Percentiles rank a stretch among this genome's conserved stretches.
phyloP scores from a whole-genome alignment of 2,329 filamentous ascomycete species.

The Onygenales sp. region DNA sequence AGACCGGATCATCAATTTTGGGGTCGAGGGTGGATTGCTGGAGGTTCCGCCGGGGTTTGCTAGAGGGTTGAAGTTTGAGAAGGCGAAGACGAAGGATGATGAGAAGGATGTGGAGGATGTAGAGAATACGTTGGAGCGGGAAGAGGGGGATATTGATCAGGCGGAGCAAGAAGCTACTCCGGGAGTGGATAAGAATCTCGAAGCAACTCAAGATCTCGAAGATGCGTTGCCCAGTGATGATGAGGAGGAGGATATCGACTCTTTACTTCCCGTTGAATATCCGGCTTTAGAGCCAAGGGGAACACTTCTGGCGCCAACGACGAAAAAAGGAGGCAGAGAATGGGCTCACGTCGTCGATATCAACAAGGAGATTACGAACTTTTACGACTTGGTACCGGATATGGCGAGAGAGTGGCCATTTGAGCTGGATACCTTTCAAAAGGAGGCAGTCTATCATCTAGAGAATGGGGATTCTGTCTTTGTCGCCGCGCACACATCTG shows the following conservation, averaged over 20 bases:
- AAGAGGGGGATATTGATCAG: constrained; percentile 31
- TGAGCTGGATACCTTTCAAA: constrained; percentile 95
- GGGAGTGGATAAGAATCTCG: constrained; percentile 24
- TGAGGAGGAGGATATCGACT: constrained; percentile 60
- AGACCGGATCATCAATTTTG: constrained; percentile 79
- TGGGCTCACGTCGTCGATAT: constrained; percentile 99
- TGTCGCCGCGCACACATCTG: constrained; percentile 93
- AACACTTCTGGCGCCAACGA: constrained; percentile 60
- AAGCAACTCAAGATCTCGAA: constrained; percentile 13
- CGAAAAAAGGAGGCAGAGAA: constrained; percentile 68
- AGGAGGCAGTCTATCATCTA: constrained; percentile 94
- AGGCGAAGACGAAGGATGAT: constrained; percentile 49
- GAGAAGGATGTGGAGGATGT: constrained; percentile 62
- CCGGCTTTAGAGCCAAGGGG: constrained; percentile 79
- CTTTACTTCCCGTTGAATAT: constrained; percentile 83
- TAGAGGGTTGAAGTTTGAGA: constrained; percentile 64
- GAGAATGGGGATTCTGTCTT: constrained; percentile 97
- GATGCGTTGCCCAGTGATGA: constrained; percentile 24
- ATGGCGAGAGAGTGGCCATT: constrained; percentile 97
- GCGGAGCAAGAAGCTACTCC: constrained; percentile 38
- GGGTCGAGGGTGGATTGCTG: constrained; percentile 65
- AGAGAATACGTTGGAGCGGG: constrained; percentile 16
- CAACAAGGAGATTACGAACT: constrained; percentile 87
- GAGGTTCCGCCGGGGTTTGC: constrained; percentile 73
- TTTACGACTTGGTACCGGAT: constrained; percentile 82